Evolutionary conservation across 371 early-diverging fungal genomes (phyloP).

Genomic region (Gilbertella persicaria): DNA sequence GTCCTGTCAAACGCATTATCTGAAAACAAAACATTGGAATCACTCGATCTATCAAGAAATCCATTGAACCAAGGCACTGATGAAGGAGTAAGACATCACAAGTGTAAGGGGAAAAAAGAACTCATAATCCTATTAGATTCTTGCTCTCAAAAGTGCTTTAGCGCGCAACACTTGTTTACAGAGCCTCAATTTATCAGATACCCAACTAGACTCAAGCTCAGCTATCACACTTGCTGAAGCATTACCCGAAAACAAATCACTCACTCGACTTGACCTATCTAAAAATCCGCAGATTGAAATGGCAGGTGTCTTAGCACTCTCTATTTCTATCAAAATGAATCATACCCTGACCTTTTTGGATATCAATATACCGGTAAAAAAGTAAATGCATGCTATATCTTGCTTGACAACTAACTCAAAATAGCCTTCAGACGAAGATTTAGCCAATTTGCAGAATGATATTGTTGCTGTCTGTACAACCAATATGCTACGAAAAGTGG

Average conservation of each 20-base stretch:
- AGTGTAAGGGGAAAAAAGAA: slow-evolving; percentile 10
- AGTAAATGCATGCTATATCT: not conserved
- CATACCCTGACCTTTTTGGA: slow-evolving; percentile 73
- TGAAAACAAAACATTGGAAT: slow-evolving; percentile 31
- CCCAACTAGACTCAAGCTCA: slow-evolving; percentile 63
- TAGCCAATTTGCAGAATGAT: slow-evolving; percentile 68
- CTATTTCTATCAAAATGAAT: slow-evolving; percentile 79
- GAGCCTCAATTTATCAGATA: slow-evolving; percentile 63
- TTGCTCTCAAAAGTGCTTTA: slow-evolving; percentile 63
- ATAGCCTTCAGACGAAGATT: slow-evolving; percentile 65
- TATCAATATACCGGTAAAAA: slow-evolving; percentile 64
- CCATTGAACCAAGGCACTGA: slow-evolving; percentile 34
- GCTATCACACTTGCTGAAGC: slow-evolving; percentile 81
- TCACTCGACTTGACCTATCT: slow-evolving; percentile 74
- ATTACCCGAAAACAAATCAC: slow-evolving; percentile 67
- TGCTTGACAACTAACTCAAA: not conserved
- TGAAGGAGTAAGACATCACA: slow-evolving; percentile 49
- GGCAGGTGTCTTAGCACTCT: slow-evolving; percentile 80
- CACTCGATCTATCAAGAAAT: slow-evolving; percentile 55
- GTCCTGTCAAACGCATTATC: slow-evolving; percentile 61
- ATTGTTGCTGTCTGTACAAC: slow-evolving; percentile 72
- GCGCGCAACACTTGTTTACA: slow-evolving; percentile 61
- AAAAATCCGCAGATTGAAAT: slow-evolving; percentile 73
- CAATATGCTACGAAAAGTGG: slow-evolving; percentile 56
- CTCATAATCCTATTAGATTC: slow-evolving; percentile 43